A percentile compares a stretch with the other conserved stretches of the same genome.
Conservation (phyloP, 2,329 filamentous ascomycete genomes). For the Cryphonectria radicalis region DNA sequence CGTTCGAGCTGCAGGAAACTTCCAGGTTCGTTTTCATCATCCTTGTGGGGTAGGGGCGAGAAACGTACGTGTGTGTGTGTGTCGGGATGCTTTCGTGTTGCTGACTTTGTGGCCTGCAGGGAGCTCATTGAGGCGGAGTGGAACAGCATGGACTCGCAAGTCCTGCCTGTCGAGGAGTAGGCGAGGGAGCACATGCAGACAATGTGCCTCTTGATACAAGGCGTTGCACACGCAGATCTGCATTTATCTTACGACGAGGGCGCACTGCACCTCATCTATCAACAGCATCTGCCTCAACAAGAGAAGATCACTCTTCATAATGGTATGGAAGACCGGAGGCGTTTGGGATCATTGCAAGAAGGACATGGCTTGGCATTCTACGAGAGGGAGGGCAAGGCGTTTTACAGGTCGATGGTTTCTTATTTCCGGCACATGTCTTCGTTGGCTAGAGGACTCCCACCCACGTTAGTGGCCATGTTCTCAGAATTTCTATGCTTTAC, state of each 20-base stretch:
- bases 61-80: neutral
- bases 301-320: neutral
- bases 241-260: neutral
- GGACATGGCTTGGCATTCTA: neutral
- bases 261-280: neutral
- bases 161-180: constrained; percentile 31
- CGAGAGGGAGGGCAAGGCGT: neutral
- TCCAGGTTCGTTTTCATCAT: constrained; percentile 43
- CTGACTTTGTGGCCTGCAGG: constrained; percentile 33
- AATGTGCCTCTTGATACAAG: neutral
- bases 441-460: neutral
- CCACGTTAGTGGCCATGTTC: neutral
- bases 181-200: neutral
- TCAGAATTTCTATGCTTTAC: neutral
- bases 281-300: neutral
- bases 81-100: neutral
- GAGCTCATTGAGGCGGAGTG: constrained; percentile 44
- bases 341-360: neutral
- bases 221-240: neutral
- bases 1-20: constrained; percentile 41
- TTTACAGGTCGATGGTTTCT: neutral
- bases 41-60: neutral
- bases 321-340: neutral
- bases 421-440: neutral
- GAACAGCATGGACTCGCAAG: constrained; percentile 42